Percentiles rank a stretch among this genome's conserved stretches.
These are phyloP conservation scores for Fusarium lateritium DNA, from an alignment of 2,329 filamentous ascomycete species.

Conservation along the genomic window DNA sequence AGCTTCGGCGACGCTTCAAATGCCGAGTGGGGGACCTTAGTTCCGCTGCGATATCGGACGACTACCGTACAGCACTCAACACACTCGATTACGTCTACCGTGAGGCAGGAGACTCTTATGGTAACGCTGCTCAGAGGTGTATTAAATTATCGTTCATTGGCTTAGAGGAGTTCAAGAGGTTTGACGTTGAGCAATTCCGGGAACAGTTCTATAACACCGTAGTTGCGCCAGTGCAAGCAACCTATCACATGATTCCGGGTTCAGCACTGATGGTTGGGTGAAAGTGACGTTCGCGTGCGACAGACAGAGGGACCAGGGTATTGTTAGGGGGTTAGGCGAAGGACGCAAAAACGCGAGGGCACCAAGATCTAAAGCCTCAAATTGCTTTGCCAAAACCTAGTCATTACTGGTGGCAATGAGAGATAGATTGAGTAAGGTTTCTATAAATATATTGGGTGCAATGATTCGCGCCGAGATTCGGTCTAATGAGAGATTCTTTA, in stretches of 20 bases:
- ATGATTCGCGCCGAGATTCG: too few relatives aligned
- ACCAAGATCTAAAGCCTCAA: too few relatives aligned
- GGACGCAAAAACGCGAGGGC: too few relatives aligned
- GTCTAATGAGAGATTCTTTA: too few relatives aligned
- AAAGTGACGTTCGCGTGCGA: too few relatives aligned
- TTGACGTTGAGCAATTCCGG: not conserved
- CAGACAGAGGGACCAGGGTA: too few relatives aligned
- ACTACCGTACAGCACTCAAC: not conserved
- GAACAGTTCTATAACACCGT: not conserved
- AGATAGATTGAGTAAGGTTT: too few relatives aligned
- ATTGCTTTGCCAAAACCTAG: too few relatives aligned
- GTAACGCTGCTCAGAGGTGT: not conserved
- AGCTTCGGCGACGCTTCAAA: not conserved
- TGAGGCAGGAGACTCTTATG: not conserved
- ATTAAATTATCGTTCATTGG: not conserved
- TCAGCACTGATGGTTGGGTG: too few relatives aligned
- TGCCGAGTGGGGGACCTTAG: not conserved
- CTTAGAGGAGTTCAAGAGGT: not conserved
- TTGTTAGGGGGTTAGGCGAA: too few relatives aligned
- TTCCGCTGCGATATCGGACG: fast-evolving
- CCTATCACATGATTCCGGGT: not conserved
- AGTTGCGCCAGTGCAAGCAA: not conserved
- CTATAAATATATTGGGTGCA: too few relatives aligned
- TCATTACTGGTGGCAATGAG: too few relatives aligned
- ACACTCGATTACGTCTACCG: not conserved